Base-by-base conservation (phyloP, 1,284 basidiomycete species). In the Blastosporella zonata region DNA sequence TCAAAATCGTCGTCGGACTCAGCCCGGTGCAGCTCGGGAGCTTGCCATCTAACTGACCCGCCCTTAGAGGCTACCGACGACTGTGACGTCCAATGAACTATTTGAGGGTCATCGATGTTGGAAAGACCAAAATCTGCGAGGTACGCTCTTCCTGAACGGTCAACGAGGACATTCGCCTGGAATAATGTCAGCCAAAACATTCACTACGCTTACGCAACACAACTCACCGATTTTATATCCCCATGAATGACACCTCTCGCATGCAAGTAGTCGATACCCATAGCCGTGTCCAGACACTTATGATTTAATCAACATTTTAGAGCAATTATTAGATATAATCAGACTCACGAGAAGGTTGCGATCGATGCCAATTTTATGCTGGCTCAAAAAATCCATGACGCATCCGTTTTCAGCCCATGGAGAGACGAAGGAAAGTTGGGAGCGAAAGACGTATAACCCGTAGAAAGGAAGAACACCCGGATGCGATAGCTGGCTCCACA, bases 331-430 rank as follows among this genome's bases (percentile, higher is more conserved):
- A 40, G 15, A 15, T 3, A 34, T 3, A 13, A 15, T 8, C 17
- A 8, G 17, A 44, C 44, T 29, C 15, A 46, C 44, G 17, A 46
- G 37, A 17, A 17, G 35, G 6, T 29, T 12, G 3, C 44, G 44
- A 13, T 29, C 8, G 15, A 33, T 12, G 2, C 20, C 36, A n/a
- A 22, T 22, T 8, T 43, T 43, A 20, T 49, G 6, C 13, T 38
- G 28, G 25, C 43, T 36, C 6, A 61, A 45, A 43, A 52, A 62
- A 8, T 54, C 33, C 7, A 35, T 46, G 18, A 62, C 38, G 9
- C 48, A 54, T 9, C 59, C 61, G 28, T 54, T 52, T 29, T 56
- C 41, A 54, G 59, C 56, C 57, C 59, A 59, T 8, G 60, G 58
- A 7, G 56, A 55, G 13, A 62, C 53, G 13, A 59, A 47, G 13